Conservation (phyloP, 768 basidiomycete genomes). For the Gymnopilus dilepis region DNA sequence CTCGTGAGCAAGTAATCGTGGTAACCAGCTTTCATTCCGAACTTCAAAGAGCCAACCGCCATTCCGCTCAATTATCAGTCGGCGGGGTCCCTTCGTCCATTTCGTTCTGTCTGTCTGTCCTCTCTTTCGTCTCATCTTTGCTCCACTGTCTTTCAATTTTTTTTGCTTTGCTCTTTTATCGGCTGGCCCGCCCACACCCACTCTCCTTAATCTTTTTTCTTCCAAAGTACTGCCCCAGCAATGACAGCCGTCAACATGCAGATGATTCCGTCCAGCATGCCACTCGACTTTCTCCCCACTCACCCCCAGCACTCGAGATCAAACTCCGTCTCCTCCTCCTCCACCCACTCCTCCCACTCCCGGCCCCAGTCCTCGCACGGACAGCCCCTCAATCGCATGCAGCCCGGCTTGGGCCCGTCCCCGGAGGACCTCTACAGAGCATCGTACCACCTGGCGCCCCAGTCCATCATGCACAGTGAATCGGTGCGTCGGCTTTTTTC, state of each 20-base stretch:
- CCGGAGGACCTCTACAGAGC: constrained; percentile 76
- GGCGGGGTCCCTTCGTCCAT: constrained; percentile 33
- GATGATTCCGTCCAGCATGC: constrained; percentile 67
- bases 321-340: constrained; percentile 77
- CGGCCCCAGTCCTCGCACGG: constrained; percentile 84
- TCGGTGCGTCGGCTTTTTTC: constrained; percentile 41
- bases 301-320: constrained; percentile 75
- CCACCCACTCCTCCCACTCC: constrained; percentile 73
- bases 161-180: constrained; percentile 33
- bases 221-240: constrained; percentile 37
- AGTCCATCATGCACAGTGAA: constrained; percentile 49
- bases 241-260: constrained; percentile 82
- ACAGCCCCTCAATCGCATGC: constrained; percentile 51
- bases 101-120: constrained; percentile 33
- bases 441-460: constrained; percentile 60
- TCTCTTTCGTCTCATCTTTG: constrained; percentile 22
- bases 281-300: constrained; percentile 73
- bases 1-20: constrained; percentile 30
- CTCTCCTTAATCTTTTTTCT: constrained; percentile 31
- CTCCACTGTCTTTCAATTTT: constrained; percentile 22
- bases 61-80: constrained; percentile 44
- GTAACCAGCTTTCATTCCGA: constrained; percentile 41
- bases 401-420: constrained; percentile 52
- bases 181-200: constrained; percentile 26
- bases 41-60: constrained; percentile 29